phyloP scores from a whole-genome alignment of 2,329 filamentous ascomycete species.

The Colletotrichum orbiculare region DNA sequence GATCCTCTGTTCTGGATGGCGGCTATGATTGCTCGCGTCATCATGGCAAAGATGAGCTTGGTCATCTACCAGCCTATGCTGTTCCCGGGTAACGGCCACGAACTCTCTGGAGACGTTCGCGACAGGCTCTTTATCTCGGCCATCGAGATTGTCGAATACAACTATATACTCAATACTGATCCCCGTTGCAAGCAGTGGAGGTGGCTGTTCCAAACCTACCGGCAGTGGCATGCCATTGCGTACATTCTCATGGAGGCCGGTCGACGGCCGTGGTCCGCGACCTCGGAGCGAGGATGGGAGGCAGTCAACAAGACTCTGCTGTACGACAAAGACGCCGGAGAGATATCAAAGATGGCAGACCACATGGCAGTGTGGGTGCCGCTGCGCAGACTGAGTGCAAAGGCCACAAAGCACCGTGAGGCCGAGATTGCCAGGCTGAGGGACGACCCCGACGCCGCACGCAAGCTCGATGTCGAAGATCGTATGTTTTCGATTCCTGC shows the following conservation, averaged over 20 bases:
- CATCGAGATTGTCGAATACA: conserved; percentile 79
- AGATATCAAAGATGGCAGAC: conserved; percentile 57
- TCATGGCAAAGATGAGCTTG: conserved; percentile 83
- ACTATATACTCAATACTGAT: conserved; percentile 73
- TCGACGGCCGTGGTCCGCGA: conserved; percentile 60
- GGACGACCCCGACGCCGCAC: conserved; percentile 59
- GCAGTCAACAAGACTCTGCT: conserved; percentile 52
- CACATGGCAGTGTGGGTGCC: conserved; percentile 64
- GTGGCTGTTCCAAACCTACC: conserved; percentile 63
- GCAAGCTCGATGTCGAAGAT: conserved; percentile 61
- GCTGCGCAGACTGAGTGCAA: conserved; percentile 64
- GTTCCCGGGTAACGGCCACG: conserved; percentile 65
- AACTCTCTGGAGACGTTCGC: conserved; percentile 70
- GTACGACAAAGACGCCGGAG: conserved; percentile 52
- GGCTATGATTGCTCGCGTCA: conserved; percentile 74
- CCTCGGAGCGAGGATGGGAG: conserved; percentile 62
- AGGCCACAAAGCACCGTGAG: conserved; percentile 63
- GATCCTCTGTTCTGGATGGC: conserved; percentile 74
- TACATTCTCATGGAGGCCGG: conserved; percentile 60
- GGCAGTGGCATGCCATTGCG: conserved; percentile 63
- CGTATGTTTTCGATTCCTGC: conserved; percentile 55
- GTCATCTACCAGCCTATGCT: conserved; percentile 81
- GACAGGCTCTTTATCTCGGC: conserved; percentile 78
- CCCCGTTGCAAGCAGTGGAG: conserved; percentile 56
- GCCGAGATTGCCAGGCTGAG: conserved; percentile 62